Conservation (phyloP, 2,329 filamentous ascomycete genomes). For the Seiridium cupressi region DNA sequence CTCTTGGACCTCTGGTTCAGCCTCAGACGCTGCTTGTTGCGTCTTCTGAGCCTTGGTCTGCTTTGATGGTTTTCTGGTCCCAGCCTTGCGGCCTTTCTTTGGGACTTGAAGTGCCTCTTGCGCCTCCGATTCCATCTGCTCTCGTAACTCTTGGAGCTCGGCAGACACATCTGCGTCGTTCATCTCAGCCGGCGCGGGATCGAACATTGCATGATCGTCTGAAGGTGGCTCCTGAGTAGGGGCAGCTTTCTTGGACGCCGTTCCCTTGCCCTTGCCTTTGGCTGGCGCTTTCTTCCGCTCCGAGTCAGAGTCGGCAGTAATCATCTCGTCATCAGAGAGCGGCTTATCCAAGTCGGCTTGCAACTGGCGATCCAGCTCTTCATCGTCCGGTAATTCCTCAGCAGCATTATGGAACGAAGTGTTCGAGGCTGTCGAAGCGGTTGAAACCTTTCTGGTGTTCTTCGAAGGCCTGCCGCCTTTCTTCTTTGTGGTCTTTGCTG, state of each 20-base stretch:
- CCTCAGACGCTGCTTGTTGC: conserved; percentile 29
- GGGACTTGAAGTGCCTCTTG: conserved; percentile 41
- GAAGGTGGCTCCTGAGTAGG: conserved; percentile 22
- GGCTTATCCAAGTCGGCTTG: conserved; percentile 63
- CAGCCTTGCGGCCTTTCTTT: conserved; percentile 54
- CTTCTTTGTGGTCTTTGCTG: conserved; percentile 35
- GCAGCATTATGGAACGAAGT: conserved; percentile 33
- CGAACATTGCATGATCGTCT: conserved; percentile 50
- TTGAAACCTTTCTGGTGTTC: conserved; percentile 46
- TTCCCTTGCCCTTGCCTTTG: conserved; percentile 27
- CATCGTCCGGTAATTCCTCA: conserved; percentile 53
- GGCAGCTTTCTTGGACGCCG: conserved; percentile 22
- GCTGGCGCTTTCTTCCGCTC: conserved; percentile 36
- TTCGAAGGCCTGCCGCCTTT: conserved; percentile 43
- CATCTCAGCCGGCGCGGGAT: conserved; percentile 41
- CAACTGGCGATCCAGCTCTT: conserved; percentile 64
- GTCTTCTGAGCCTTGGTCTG: conserved; percentile 45
- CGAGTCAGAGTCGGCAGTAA: conserved; percentile 44
- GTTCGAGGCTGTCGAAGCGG: conserved; percentile 43
- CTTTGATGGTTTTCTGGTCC: conserved; percentile 49
- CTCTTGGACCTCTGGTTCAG: conserved; percentile 18
- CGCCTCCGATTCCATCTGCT: conserved; percentile 43
- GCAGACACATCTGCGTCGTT: conserved; percentile 50
- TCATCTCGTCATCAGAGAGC: conserved; percentile 51
- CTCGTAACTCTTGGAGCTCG: conserved; percentile 48